A percentile compares a stretch with the other conserved stretches of the same genome.
Conservation (phyloP, 1,284 basidiomycete genomes). For the Anthracocystis walkeri region DNA sequence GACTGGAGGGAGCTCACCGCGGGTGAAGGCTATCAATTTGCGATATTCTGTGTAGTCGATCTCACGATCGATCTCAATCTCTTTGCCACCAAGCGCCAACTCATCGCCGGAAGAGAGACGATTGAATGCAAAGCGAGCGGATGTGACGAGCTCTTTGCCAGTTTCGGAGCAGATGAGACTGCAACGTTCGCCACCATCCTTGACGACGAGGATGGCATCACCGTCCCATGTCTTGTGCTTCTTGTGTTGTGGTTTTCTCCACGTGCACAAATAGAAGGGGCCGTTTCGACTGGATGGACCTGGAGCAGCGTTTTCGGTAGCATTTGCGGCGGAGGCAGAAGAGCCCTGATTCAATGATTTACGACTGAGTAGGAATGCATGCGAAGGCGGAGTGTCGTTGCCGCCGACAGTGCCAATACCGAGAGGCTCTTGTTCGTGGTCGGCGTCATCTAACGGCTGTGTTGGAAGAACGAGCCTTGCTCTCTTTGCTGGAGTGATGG, state of each 20-base stretch:
- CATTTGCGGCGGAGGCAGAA: neutral
- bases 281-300: constrained; percentile 32
- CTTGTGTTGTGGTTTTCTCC: constrained; percentile 78
- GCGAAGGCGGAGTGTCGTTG: constrained; percentile 27
- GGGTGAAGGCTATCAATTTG: constrained; percentile 30
- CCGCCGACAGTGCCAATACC: neutral
- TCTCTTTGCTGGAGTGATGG: constrained; percentile 20
- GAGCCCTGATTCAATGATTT: constrained; percentile 15
- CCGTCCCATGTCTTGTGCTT: constrained; percentile 92
- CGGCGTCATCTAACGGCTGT: constrained; percentile 19
- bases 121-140: constrained; percentile 35
- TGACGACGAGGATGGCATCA: constrained; percentile 67
- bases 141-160: constrained; percentile 50
- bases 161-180: constrained; percentile 56
- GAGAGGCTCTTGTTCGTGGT: neutral
- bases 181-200: constrained; percentile 47
- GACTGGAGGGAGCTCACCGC: constrained; percentile 37
- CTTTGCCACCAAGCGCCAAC: constrained; percentile 56
- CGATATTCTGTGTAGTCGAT: constrained; percentile 39
- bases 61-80: constrained; percentile 51
- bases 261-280: constrained; percentile 64
- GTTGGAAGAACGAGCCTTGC: constrained; percentile 42
- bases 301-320: constrained; percentile 8
- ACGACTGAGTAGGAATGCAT: constrained; percentile 34
- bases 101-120: constrained; percentile 51